Evolutionary conservation across 345 rosid genomes (phyloP).

Genomic region (Adansonia digitata): DNA sequence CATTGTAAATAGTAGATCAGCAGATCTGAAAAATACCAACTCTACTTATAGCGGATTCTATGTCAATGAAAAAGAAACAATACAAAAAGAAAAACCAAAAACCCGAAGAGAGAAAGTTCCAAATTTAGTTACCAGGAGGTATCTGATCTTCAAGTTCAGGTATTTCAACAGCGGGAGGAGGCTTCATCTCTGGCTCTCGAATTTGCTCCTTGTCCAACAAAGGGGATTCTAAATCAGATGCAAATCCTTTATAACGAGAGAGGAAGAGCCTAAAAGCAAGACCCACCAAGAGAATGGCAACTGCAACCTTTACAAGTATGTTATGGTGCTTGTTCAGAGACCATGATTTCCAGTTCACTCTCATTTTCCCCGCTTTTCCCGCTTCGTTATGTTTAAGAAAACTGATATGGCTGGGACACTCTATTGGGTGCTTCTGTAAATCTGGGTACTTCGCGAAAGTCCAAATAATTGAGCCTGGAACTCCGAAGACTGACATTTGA

Average conservation of each 20-base stretch:
- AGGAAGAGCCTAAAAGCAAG: constrained; percentile 55
- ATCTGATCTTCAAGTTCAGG: constrained; percentile 47
- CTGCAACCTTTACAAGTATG: constrained; percentile 45
- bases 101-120: not conserved
- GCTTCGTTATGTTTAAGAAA: not conserved
- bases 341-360: constrained; percentile 34
- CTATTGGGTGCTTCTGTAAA: not conserved
- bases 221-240: constrained; percentile 25
- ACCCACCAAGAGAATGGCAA: constrained; percentile 45
- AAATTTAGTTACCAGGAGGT: constrained; percentile 37
- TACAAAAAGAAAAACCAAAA: not conserved
- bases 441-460: not conserved
- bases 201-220: constrained; percentile 18
- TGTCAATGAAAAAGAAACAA: not conserved
- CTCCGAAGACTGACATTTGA: constrained; percentile 12
- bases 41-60: too few relatives aligned
- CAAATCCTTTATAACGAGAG: constrained; percentile 31
- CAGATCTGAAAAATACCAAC: constrained; percentile 17
- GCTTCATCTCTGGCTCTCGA: not conserved
- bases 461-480: not conserved
- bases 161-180: constrained; percentile 1
- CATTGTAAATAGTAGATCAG: constrained; percentile 7
- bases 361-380: constrained; percentile 35
- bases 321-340: constrained; percentile 39
- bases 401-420: not conserved